These are phyloP conservation scores for Plenodomus tracheiphilus DNA, from an alignment of 2,329 filamentous ascomycete genomes.

Conservation along the genomic window DNA sequence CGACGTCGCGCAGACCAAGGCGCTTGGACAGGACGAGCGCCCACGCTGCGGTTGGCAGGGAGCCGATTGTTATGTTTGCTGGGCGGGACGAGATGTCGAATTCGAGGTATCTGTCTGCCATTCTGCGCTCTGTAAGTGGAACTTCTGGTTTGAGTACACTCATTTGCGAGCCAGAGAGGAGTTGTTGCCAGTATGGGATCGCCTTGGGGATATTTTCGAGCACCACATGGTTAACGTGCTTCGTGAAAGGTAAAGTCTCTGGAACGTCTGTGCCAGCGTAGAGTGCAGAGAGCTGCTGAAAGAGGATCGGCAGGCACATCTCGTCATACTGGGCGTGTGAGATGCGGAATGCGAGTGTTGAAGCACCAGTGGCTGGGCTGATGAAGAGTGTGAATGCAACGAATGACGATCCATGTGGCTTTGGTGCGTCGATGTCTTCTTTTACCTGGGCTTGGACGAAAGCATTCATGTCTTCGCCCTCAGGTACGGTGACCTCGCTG, in stretches of 20 bases:
- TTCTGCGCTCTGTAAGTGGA: slow-evolving; percentile 31
- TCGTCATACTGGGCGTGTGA: slow-evolving; percentile 73
- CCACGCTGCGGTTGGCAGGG: slow-evolving; percentile 69
- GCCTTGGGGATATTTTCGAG: slow-evolving; percentile 50
- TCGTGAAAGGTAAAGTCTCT: slow-evolving; percentile 48
- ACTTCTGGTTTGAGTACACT: slow-evolving; percentile 39
- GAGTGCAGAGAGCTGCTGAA: slow-evolving; percentile 62
- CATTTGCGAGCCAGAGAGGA: slow-evolving; percentile 61
- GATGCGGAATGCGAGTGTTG: slow-evolving; percentile 62
- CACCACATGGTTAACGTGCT: slow-evolving; percentile 50
- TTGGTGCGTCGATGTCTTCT: slow-evolving; percentile 59
- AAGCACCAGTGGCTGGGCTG: slow-evolving; percentile 58
- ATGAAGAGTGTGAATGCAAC: slow-evolving; percentile 54
- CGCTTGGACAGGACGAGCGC: slow-evolving; percentile 63
- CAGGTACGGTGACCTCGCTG: slow-evolving; percentile 38
- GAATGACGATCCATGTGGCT: slow-evolving; percentile 59
- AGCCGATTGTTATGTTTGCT: slow-evolving; percentile 64
- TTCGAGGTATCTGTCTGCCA: slow-evolving; percentile 36
- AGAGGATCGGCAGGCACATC: slow-evolving; percentile 65
- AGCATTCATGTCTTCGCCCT: slow-evolving; percentile 55
- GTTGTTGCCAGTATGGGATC: slow-evolving; percentile 63
- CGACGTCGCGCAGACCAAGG: slow-evolving; percentile 58
- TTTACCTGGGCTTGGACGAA: slow-evolving; percentile 60
- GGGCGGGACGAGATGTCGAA: slow-evolving; percentile 48
- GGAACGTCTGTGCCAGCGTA: slow-evolving; percentile 47